A percentile compares a stretch with the other conserved stretches of the same genome.
phyloP scores from a whole-genome alignment of 768 basidiomycete species.

The Cystofilobasidium bisporidii region DNA sequence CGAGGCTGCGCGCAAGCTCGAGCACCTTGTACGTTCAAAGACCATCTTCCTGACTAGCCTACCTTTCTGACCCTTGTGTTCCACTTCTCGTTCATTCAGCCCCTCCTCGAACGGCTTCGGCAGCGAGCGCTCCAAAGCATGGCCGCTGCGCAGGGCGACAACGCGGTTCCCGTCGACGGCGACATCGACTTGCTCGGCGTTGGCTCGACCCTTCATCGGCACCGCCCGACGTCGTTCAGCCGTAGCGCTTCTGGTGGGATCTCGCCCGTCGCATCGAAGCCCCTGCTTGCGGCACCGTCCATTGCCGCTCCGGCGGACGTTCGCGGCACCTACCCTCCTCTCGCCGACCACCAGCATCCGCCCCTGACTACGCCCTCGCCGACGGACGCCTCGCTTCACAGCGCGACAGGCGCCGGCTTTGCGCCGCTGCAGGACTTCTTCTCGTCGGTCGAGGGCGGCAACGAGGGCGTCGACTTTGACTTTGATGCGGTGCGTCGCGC shows the following conservation, averaged over 20 bases:
- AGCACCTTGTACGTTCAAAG: constrained; percentile 20
- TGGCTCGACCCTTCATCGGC: constrained; percentile 8
- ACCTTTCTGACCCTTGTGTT: too few species aligned
- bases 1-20: constrained; percentile 6
- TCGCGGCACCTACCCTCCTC: neutral
- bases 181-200: constrained; percentile 17
- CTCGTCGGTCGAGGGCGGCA: neutral
- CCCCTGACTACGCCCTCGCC: neutral
- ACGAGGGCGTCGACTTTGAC: neutral
- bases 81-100: constrained; percentile 2
- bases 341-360: neutral
- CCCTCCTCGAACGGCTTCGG: constrained; percentile 5
- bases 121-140: constrained; percentile 12
- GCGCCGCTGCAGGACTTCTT: neutral
- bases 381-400: neutral
- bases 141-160: neutral
- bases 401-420: neutral
- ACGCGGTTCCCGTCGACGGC: neutral
- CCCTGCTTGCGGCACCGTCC: neutral
- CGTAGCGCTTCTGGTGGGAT: neutral
- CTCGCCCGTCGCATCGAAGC: neutral
- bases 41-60: neutral
- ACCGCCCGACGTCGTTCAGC: neutral
- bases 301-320: neutral
- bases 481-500: neutral